phyloP scores from a whole-genome alignment of 1,284 basidiomycete species.

The Amanita bisporigera region DNA sequence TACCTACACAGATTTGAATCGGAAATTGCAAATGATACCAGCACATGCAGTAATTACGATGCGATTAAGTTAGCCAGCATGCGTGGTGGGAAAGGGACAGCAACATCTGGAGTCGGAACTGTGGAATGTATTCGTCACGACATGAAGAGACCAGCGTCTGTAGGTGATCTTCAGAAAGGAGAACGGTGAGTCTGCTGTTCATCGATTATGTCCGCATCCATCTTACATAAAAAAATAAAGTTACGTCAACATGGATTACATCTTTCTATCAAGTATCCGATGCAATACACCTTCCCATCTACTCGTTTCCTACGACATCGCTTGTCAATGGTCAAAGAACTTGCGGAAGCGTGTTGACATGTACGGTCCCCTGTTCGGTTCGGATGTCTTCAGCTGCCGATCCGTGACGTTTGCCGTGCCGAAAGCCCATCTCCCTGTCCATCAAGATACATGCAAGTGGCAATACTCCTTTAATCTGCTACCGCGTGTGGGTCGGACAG shows the following conservation, averaged over 20 bases:
- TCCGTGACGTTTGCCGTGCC: constrained; percentile 9
- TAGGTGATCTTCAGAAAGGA: constrained; percentile 43
- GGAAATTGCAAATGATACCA: constrained; percentile 10
- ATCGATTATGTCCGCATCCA: too few species aligned
- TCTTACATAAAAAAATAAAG: too few species aligned
- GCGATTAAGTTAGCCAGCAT: constrained; percentile 33
- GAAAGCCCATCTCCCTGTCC: constrained; percentile 29
- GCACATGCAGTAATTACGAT: constrained; percentile 22
- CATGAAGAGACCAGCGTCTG: constrained; percentile 28
- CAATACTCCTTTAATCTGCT: constrained; percentile 34
- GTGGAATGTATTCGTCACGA: constrained; percentile 41
- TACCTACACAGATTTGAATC: too few species aligned
- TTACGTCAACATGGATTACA: constrained; percentile 34
- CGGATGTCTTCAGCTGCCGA: too few species aligned
- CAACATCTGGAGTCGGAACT: constrained; percentile 37
- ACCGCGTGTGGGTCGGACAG: constrained; percentile 27
- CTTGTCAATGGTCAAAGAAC: constrained; percentile 41
- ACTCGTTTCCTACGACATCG: constrained; percentile 40
- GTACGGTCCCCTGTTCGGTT: background rate
- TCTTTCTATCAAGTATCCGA: constrained; percentile 27
- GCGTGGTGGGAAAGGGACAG: constrained; percentile 25
- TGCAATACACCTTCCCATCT: too few species aligned
- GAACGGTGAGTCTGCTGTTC: too few species aligned
- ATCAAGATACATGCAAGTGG: constrained; percentile 23
- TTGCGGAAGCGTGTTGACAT: constrained; percentile 14